Evolutionary conservation across 805 yeast genomes (phyloP).

Genomic region (Suhomyces faveliae): DNA sequence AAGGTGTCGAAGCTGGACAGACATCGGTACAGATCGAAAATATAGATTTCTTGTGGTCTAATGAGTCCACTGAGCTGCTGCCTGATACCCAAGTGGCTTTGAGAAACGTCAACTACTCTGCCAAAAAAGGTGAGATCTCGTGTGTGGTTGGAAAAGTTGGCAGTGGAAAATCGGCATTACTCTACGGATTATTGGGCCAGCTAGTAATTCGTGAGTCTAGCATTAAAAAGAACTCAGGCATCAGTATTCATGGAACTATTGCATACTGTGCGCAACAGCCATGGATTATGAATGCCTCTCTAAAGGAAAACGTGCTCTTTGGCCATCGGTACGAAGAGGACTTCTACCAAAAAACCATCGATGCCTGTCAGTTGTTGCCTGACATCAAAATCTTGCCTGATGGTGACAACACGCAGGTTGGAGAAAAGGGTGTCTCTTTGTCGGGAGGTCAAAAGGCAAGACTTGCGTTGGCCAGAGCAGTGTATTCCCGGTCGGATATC

Average conservation of each 20-base stretch:
- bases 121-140: constrained; percentile 23
- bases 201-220: constrained; percentile 5
- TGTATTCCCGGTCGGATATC: constrained; percentile 27
- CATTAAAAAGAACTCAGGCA: constrained; percentile 1
- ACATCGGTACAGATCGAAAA: constrained; percentile 17
- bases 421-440: constrained; percentile 29
- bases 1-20: constrained; percentile 11
- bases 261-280: constrained; percentile 30
- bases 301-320: constrained; percentile 26
- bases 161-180: constrained; percentile 24
- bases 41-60: constrained; percentile 22
- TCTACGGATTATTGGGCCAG: constrained; percentile 26
- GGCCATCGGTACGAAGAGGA: constrained; percentile 22
- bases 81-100: constrained; percentile 13
- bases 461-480: constrained; percentile 28
- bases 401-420: constrained; percentile 28
- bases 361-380: constrained; percentile 24
- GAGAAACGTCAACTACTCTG: constrained; percentile 19
- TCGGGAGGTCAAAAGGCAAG: constrained; percentile 33
- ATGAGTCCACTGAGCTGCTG: constrained; percentile 9
- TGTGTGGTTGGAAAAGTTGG: constrained; percentile 29
- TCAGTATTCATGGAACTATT: constrained; percentile 19
- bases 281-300: constrained; percentile 25
- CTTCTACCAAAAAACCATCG: constrained; percentile 22
- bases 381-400: constrained; percentile 28